phyloP scores from a whole-genome alignment of 768 basidiomycete species.

The Tulasnella sp. region DNA sequence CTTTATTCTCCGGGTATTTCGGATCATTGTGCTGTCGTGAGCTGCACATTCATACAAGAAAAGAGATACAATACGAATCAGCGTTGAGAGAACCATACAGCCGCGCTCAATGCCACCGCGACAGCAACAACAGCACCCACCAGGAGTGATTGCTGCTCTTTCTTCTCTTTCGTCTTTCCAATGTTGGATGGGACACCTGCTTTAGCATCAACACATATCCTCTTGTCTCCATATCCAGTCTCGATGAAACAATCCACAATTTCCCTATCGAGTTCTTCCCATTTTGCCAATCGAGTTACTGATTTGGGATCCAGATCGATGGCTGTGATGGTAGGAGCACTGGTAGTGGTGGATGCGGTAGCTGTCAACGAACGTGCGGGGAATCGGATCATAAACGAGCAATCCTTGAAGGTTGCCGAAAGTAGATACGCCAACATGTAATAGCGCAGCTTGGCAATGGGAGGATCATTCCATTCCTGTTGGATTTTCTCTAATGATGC shows the following conservation, averaged over 20 bases:
- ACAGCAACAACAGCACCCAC: no score
- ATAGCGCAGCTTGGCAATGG: slow-evolving; percentile 39
- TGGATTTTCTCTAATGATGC: slow-evolving; percentile 29
- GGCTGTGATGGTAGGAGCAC: slow-evolving; percentile 36
- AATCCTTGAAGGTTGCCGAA: slow-evolving; percentile 94
- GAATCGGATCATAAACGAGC: slow-evolving; percentile 52
- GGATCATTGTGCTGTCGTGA: no score
- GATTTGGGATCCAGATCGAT: slow-evolving; percentile 84
- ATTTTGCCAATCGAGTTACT: slow-evolving; percentile 46
- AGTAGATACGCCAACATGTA: slow-evolving; percentile 66
- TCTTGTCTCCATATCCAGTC: not conserved
- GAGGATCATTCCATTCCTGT: slow-evolving; percentile 20
- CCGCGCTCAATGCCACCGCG: no score
- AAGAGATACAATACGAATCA: no score
- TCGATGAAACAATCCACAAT: slow-evolving; percentile 34
- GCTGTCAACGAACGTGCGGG: slow-evolving; percentile 20
- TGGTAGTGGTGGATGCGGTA: not conserved
- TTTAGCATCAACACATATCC: slow-evolving; percentile 1
- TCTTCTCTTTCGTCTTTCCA: no score
- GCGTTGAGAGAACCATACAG: no score
- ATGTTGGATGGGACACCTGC: no score
- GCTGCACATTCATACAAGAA: no score
- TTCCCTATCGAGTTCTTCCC: slow-evolving; percentile 58
- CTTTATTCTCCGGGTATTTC: no score
- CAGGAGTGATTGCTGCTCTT: no score